Evolutionary conservation across 2,329 filamentous ascomycete species (phyloP).

Genomic region (Colletotrichum cuscutae): DNA sequence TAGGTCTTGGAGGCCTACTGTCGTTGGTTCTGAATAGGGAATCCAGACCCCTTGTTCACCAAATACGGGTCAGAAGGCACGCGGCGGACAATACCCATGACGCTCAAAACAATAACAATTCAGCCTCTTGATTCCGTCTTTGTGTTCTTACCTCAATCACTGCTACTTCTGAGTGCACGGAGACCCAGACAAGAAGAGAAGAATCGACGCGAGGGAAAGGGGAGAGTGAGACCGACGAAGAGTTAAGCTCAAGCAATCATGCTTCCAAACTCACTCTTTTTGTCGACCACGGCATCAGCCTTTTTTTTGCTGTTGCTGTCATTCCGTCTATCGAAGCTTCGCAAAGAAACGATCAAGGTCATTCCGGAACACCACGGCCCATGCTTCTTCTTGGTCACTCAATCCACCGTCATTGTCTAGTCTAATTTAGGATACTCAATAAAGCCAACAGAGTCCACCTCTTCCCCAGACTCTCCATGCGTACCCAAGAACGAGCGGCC

Average conservation of each 20-base stretch:
- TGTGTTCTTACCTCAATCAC: not conserved
- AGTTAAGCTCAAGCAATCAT: not conserved
- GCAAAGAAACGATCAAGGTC: not conserved
- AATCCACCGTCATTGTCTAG: not conserved
- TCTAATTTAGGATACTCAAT: not conserved
- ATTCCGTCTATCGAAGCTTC: not conserved
- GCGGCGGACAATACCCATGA: not conserved
- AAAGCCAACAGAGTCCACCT: not conserved
- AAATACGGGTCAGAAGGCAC: not conserved
- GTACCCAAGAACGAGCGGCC: not conserved
- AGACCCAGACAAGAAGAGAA: not conserved
- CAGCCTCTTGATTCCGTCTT: not conserved
- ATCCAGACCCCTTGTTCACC: not conserved
- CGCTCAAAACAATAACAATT: not conserved
- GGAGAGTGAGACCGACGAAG: not conserved
- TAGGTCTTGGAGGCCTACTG: not conserved
- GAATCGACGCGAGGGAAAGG: not conserved
- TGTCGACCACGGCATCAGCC: not conserved
- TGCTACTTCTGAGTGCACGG: too few relatives aligned
- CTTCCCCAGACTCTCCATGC: not conserved
- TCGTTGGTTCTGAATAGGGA: not conserved
- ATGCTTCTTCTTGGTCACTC: not conserved
- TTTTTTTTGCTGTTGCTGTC: not conserved
- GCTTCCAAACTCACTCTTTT: not conserved
- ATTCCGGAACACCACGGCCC: not conserved